A percentile compares a stretch with the other conserved stretches of the same genome.
Evolutionary conservation across 768 basidiomycete species (phyloP).

Genomic region (Strobilomyces dryophilus): DNA sequence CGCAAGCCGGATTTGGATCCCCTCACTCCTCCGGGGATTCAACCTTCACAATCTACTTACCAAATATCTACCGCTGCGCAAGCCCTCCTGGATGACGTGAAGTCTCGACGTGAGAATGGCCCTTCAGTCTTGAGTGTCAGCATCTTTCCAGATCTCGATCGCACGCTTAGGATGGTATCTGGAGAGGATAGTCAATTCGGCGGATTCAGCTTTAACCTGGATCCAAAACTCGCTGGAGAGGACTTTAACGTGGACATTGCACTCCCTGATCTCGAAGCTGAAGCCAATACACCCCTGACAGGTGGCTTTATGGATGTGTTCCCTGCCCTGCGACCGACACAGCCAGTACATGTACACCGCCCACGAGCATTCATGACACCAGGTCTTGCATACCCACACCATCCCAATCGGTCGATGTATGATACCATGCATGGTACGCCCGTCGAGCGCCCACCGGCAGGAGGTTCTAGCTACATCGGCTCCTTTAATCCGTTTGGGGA

Average conservation of each 20-base stretch:
- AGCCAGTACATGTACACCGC: conserved; percentile 18
- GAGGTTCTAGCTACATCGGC: conserved; percentile 57
- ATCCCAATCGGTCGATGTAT: conserved; percentile 49
- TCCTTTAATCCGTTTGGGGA: conserved; percentile 83
- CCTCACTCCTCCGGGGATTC: conserved; percentile 43
- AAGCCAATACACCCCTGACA: conserved; percentile 51
- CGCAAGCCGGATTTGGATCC: conserved; percentile 49
- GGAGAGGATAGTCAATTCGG: conserved; percentile 56
- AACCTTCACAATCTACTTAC: conserved; percentile 52
- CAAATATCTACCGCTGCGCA: conserved; percentile 86
- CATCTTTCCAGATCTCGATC: conserved; percentile 88
- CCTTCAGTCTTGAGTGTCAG: conserved; percentile 41
- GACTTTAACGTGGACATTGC: conserved; percentile 37
- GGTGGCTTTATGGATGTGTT: conserved; percentile 70
- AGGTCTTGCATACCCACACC: conserved; percentile 48
- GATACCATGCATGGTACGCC: conserved; percentile 42
- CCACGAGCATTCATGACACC: conserved; percentile 41
- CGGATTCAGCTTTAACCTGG: conserved; percentile 84
- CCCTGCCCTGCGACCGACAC: conserved; percentile 49
- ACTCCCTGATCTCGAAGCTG: conserved; percentile 45
- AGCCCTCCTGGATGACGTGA: conserved; percentile 80
- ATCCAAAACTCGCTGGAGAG: conserved; percentile 64
- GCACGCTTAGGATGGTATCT: conserved; percentile 70
- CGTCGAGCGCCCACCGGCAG: conserved; percentile 44
- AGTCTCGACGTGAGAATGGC: conserved; percentile 62